Evolutionary conservation across 2,329 filamentous ascomycete species (phyloP).

Genomic region (Nemania sp.): DNA sequence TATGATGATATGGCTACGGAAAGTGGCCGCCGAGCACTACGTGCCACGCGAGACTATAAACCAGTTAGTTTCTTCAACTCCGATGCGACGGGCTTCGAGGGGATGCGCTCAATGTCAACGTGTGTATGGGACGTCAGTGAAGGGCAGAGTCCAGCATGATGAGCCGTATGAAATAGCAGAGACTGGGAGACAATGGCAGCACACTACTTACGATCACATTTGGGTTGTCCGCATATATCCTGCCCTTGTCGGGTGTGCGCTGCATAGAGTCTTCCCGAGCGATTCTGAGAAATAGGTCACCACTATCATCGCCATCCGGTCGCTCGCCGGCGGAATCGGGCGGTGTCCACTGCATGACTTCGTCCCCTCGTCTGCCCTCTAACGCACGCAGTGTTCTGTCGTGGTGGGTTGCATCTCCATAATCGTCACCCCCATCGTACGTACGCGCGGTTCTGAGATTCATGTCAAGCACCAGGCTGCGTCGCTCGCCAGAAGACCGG

Average conservation of each 20-base stretch:
- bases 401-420: slow-evolving; percentile 48
- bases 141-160: not conserved
- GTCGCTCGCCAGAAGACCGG: slow-evolving; percentile 60
- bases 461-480: slow-evolving; percentile 58
- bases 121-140: not conserved
- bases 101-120: not conserved
- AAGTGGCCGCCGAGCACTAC: slow-evolving; percentile 56
- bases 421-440: slow-evolving; percentile 50
- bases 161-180: slow-evolving; percentile 1
- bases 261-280: slow-evolving; percentile 55
- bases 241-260: slow-evolving; percentile 42
- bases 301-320: slow-evolving; percentile 55
- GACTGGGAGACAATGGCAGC: slow-evolving; percentile 17
- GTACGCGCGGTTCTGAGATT: slow-evolving; percentile 47
- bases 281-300: slow-evolving; percentile 62
- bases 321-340: slow-evolving; percentile 44
- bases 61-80: slow-evolving; percentile 23
- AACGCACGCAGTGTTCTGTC: slow-evolving; percentile 56
- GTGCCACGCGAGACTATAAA: slow-evolving; percentile 52
- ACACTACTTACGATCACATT: slow-evolving; percentile 51
- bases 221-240: slow-evolving; percentile 41
- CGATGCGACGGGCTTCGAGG: not conserved
- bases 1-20: slow-evolving; percentile 53
- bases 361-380: slow-evolving; percentile 50
- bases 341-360: slow-evolving; percentile 45